Evolutionary conservation across 176 grass and related monocot species (phyloP).

Genomic region (Microstegium vimineum): DNA sequence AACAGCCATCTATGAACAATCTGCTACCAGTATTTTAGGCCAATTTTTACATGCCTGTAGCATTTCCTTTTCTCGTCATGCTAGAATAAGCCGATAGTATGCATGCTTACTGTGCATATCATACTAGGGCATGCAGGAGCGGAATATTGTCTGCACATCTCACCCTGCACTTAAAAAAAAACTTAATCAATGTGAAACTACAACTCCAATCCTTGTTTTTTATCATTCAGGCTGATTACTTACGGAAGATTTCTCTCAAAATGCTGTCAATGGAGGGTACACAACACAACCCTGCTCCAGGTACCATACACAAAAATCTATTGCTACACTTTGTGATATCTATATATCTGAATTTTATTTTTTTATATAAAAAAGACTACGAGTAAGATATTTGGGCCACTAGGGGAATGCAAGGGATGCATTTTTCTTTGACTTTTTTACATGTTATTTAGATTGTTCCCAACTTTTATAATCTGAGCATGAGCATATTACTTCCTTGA

Average conservation of each 20-base stretch:
- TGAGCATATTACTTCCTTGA: neutral
- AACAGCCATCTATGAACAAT: neutral
- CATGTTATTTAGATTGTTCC: neutral
- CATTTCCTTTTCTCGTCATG: neutral
- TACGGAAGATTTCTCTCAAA: constrained; percentile 86
- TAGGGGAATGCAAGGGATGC: neutral
- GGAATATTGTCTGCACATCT: neutral
- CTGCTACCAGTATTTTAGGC: neutral
- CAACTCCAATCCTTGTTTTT: constrained; percentile 22
- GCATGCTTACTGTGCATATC: neutral
- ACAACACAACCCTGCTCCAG: constrained; percentile 31
- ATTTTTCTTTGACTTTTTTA: neutral
- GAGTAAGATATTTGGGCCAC: neutral
- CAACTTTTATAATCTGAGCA: neutral
- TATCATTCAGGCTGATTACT: constrained; percentile 66
- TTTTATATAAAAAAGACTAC: neutral
- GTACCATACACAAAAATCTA: neutral
- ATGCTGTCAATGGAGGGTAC: constrained; percentile 71
- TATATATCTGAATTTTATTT: neutral
- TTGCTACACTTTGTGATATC: neutral
- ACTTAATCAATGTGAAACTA: neutral
- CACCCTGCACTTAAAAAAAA: neutral
- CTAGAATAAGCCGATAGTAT: neutral
- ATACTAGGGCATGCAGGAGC: neutral
- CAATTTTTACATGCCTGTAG: neutral